Base-by-base conservation (phyloP, 78 protist genomes). In the Bigelowiella natans region DNA sequence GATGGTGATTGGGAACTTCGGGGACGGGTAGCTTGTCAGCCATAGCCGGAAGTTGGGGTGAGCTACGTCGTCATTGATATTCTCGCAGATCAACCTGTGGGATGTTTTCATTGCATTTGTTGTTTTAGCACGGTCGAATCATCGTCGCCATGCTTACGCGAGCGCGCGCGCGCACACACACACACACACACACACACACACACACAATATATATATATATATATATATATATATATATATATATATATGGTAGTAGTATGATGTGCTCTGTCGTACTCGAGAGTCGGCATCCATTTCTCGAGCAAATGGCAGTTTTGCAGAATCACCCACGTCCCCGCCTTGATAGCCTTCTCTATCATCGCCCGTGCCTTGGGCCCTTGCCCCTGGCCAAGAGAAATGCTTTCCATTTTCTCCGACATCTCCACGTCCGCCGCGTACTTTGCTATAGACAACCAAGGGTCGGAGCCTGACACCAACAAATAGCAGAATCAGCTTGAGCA, bases 261-360 rank as follows among this genome's bases (percentile, higher is more conserved):
- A 51, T 51, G 18, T 51, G 7, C 18, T 26, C 18, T 7, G 73
- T 26, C 73, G 18, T 51, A 51, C 73, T 51, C 73, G 7, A 18
- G 73, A 51, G n/a, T n/a, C n/a, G 92, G 90, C 95, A 95, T 91
- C 94, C 94, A 95, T 3, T 94, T 92, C 36, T 40, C 90, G 38
- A 3, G 85, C 29, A 95, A 85, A 40, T 95, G 95, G 93, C 96
- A 95, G 86, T 95, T 95, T 86, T 95, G 95, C 34, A 95, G 93
- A 29, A 95, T 94, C 7, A 95, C 93, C 96, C 96, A 95, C n/a
- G 7, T 64, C 39, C 96, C 96, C 0, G 28, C 28, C 73, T 51
- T 51, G 18, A 18, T 51, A 51, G 73, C 73, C 18, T 51, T 51
- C 73, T 51, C 73, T 51, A 51, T 51, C 7, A 51, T 7, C 7